These are phyloP conservation scores for Fraxinus americana DNA, from an alignment of 257 asterid species.

Conservation along the genomic window DNA sequence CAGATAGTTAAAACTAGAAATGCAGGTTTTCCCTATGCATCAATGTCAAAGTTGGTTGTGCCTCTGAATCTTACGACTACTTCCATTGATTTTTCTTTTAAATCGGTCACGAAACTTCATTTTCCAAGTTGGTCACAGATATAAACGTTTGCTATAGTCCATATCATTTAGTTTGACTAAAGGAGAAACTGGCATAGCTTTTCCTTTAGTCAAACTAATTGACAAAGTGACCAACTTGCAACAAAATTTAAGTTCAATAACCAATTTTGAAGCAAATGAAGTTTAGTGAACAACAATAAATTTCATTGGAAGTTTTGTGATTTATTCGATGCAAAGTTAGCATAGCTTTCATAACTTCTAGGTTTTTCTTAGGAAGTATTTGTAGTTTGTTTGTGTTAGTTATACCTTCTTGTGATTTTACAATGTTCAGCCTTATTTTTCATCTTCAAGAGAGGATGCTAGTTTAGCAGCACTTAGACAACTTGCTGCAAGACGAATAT, in stretches of 20 bases:
- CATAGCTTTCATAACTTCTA: background rate
- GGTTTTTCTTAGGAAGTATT: background rate
- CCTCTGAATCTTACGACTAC: background rate
- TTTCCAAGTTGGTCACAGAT: background rate
- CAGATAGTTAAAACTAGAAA: background rate
- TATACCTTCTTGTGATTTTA: background rate
- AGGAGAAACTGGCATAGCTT: background rate
- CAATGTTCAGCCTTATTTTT: slow-evolving; percentile 60
- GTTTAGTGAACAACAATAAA: background rate
- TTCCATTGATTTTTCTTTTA: background rate
- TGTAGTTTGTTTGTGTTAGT: background rate
- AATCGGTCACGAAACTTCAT: background rate
- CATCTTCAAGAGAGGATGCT: slow-evolving; percentile 50
- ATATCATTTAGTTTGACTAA: background rate
- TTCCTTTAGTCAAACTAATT: background rate
- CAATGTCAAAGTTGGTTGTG: background rate
- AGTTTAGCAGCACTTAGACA: slow-evolving; percentile 42
- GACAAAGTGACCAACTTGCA: background rate
- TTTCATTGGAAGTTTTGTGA: background rate
- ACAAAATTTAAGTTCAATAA: background rate
- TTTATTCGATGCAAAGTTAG: background rate
- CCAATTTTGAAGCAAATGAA: background rate
- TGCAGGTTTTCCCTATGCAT: background rate
- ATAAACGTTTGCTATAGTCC: background rate
- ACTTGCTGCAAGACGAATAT: slow-evolving; percentile 60